phyloP scores from a whole-genome alignment of 108 stramenopile genomes.

The Nannochloropsis salina region DNA sequence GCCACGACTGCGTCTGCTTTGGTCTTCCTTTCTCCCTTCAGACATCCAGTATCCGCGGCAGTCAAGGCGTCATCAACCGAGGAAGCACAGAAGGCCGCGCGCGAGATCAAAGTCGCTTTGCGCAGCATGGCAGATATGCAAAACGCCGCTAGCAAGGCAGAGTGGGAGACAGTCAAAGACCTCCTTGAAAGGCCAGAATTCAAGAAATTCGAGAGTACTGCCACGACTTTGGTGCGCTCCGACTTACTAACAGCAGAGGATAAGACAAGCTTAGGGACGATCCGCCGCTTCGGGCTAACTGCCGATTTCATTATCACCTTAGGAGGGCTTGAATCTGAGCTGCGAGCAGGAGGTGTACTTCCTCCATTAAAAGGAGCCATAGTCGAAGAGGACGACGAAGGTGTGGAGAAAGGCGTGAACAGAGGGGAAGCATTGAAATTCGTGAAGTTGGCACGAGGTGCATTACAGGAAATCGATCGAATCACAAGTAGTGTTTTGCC shows the following conservation, averaged over 20 bases:
- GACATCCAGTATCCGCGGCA: neutral
- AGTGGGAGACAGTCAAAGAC: conserved; percentile 5
- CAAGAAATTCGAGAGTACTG: neutral
- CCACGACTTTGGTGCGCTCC: neutral
- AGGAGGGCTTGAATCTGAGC: neutral
- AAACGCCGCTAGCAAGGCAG: neutral
- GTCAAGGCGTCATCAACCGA: neutral
- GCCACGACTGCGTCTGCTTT: neutral
- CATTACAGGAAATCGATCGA: neutral
- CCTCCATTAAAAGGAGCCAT: neutral
- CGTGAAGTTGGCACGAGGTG: neutral
- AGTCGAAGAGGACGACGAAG: neutral
- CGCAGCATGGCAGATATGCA: neutral
- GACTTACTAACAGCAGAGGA: conserved; percentile 5
- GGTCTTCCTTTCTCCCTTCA: neutral
- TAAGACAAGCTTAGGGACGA: neutral
- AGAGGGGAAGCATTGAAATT: neutral
- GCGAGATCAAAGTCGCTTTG: conserved; percentile 12
- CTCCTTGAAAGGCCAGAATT: neutral
- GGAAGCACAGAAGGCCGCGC: neutral
- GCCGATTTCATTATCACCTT: neutral
- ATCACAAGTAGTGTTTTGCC: neutral
- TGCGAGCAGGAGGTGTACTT: neutral
- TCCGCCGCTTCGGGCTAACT: conserved; percentile 12
- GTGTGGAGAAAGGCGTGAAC: neutral